Evolutionary conservation across 2,329 filamentous ascomycete genomes (phyloP).

Genomic region (Xylariaceae sp.): DNA sequence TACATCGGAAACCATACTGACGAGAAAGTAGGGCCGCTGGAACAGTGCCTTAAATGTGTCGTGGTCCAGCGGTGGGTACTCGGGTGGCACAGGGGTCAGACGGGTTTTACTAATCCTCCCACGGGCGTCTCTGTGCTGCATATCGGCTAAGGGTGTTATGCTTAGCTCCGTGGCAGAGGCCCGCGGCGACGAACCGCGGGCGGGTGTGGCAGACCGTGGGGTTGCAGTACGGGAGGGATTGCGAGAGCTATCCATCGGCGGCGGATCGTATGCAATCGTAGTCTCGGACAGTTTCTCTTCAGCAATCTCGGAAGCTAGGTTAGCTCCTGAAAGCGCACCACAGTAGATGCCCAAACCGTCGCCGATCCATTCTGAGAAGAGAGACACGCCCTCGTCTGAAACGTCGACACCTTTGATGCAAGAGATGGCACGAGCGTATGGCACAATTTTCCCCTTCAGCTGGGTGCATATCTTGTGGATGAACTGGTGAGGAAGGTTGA

Average conservation of each 20-base stretch:
- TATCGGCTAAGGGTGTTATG: slow-evolving; percentile 57
- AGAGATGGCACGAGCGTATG: slow-evolving; percentile 90
- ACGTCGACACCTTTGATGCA: slow-evolving; percentile 99
- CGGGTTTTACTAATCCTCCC: slow-evolving; percentile 72
- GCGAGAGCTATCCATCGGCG: slow-evolving; percentile 79
- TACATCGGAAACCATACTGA: slow-evolving; percentile 92
- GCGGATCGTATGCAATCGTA: slow-evolving; percentile 94
- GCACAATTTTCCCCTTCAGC: slow-evolving; percentile 86
- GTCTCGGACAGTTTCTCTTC: slow-evolving; percentile 97
- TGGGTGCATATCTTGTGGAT: slow-evolving; percentile 86
- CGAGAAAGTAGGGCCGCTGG: slow-evolving; percentile 97
- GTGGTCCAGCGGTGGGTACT: slow-evolving; percentile 89
- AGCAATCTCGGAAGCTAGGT: slow-evolving; percentile 94
- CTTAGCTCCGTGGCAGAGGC: slow-evolving; percentile 58
- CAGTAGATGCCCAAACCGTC: slow-evolving; percentile 93
- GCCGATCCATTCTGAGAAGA: slow-evolving; percentile 96
- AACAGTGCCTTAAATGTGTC: slow-evolving; percentile 84
- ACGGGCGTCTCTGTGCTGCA: slow-evolving; percentile 72
- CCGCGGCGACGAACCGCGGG: slow-evolving; percentile 56
- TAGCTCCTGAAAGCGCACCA: slow-evolving; percentile 92
- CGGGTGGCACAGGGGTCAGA: slow-evolving; percentile 76
- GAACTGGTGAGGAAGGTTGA: slow-evolving; percentile 97
- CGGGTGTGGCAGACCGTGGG: slow-evolving; percentile 55
- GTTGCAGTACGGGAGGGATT: slow-evolving; percentile 66
- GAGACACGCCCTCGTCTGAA: slow-evolving; percentile 79